Percentiles rank a stretch among this genome's conserved stretches.
phyloP scores from a whole-genome alignment of 2,329 filamentous ascomycete species.

The Alternaria triticimaculans region DNA sequence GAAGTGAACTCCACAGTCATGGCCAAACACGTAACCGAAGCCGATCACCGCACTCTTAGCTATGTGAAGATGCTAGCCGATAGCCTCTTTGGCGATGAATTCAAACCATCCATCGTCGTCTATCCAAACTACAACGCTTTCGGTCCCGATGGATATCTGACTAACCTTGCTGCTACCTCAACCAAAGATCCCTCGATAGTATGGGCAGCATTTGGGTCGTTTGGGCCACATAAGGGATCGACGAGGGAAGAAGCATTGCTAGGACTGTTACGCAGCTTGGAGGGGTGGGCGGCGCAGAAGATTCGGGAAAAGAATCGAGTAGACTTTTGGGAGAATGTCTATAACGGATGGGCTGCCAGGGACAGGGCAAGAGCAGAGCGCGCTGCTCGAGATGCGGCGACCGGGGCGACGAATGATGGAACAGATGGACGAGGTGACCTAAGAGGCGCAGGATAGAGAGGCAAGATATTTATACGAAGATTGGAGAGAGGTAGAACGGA shows the following conservation, averaged over 20 bases:
- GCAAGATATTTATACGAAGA: background rate
- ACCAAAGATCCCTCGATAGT: background rate
- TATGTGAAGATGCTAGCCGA: background rate
- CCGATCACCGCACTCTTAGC: background rate
- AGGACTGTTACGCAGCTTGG: background rate
- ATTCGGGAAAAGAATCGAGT: background rate
- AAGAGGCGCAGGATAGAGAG: background rate
- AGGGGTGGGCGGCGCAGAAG: background rate
- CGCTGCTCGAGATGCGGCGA: background rate
- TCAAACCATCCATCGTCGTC: background rate
- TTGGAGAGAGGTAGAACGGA: no score
- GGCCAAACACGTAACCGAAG: background rate
- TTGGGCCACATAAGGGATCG: background rate
- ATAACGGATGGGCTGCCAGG: rapidly evolving
- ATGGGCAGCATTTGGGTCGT: no score
- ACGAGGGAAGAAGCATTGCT: background rate
- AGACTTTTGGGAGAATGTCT: background rate
- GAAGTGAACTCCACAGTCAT: background rate
- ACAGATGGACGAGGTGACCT: background rate
- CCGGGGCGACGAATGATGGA: background rate
- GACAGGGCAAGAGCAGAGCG: background rate
- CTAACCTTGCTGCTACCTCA: background rate
- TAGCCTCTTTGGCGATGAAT: background rate
- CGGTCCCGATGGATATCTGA: background rate
- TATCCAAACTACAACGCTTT: background rate